Evolutionary conservation across 2,329 filamentous ascomycete species (phyloP).

Genomic region (Rhynchosporium agropyri): DNA sequence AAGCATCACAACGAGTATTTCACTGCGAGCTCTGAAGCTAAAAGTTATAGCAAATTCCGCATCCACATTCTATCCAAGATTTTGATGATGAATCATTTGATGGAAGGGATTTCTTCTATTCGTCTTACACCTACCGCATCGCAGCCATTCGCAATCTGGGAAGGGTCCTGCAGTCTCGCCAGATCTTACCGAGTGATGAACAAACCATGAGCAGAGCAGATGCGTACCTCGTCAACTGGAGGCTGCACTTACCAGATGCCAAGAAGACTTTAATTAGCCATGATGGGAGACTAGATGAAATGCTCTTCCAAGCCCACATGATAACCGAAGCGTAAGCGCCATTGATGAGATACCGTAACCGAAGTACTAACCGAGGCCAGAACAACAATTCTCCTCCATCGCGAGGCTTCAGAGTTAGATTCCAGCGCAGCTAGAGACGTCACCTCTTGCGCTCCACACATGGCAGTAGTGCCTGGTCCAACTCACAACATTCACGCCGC

Average conservation of each 20-base stretch:
- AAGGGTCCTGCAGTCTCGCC: constrained; percentile 67
- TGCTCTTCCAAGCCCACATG: constrained; percentile 91
- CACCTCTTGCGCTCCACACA: constrained; percentile 66
- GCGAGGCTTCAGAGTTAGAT: constrained; percentile 76
- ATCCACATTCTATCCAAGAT: constrained; percentile 67
- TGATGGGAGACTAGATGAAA: constrained; percentile 77
- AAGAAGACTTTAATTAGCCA: constrained; percentile 72
- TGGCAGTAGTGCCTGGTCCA: constrained; percentile 34
- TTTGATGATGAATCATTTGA: constrained; percentile 72
- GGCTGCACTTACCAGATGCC: constrained; percentile 71
- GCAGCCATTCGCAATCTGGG: constrained; percentile 79
- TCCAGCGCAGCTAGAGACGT: constrained; percentile 58
- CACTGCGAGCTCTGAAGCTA: constrained; percentile 12
- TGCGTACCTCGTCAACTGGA: constrained; percentile 70
- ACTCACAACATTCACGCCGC: constrained; percentile 61
- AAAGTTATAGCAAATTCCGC: constrained; percentile 56
- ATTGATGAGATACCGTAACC: neutral
- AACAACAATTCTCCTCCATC: constrained; percentile 74
- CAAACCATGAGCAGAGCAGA: constrained; percentile 58
- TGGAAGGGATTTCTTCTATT: constrained; percentile 71
- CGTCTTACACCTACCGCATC: constrained; percentile 83
- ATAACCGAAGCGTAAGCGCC: constrained; percentile 56
- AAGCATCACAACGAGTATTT: constrained; percentile 29
- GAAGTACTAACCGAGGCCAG: constrained; percentile 39
- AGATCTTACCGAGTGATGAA: constrained; percentile 55